Percentiles rank a stretch among this genome's conserved stretches.
Evolutionary conservation across 441 rosid genomes (phyloP).

Genomic region (California macrophylla): DNA sequence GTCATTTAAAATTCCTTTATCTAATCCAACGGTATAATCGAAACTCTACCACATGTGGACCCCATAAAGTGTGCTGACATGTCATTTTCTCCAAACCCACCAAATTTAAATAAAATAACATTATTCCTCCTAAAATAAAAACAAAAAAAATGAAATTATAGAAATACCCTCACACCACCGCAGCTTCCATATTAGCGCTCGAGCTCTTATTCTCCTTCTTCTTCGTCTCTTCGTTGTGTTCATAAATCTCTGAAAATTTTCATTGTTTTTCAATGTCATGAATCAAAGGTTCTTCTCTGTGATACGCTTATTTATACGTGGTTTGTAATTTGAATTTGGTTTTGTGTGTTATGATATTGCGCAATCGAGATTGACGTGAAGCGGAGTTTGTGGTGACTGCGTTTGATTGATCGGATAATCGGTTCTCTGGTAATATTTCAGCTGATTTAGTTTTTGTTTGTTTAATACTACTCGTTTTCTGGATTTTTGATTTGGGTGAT

Average conservation of each 20-base stretch:
- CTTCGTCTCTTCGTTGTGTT: not conserved
- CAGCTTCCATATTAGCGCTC: not conserved
- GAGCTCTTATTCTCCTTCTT: not conserved
- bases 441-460: not conserved
- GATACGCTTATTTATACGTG: not conserved
- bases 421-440: slow-evolving; percentile 1
- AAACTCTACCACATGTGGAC: too few species aligned
- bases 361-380: not conserved
- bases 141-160: too few species aligned
- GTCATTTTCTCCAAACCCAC: too few species aligned
- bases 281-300: not conserved
- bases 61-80: too few species aligned
- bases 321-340: not conserved
- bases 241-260: not conserved
- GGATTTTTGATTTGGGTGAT: not conserved
- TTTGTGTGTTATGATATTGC: not conserved
- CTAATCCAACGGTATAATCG: too few species aligned
- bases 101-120: too few species aligned
- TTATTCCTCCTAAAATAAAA: too few species aligned
- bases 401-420: not conserved
- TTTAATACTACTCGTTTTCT: not conserved
- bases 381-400: not conserved
- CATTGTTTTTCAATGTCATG: not conserved
- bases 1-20: too few species aligned
- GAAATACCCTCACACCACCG: too few species aligned